Conservation (phyloP, 805 yeast genomes). For the Sugiyamaella smithiae region DNA sequence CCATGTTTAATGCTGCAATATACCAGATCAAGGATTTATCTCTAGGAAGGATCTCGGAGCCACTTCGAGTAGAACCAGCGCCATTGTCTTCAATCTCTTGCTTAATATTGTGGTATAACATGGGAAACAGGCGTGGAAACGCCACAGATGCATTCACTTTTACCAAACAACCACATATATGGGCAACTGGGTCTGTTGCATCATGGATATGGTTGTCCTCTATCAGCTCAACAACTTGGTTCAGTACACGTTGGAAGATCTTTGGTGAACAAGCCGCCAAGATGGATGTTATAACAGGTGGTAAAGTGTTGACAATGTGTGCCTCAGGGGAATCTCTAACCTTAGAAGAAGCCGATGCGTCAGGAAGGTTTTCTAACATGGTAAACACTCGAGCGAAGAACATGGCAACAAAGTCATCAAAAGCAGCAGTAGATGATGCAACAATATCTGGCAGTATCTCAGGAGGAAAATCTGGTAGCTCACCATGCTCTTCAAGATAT, state of each 20-base stretch:
- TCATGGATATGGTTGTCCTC: constrained; percentile 54
- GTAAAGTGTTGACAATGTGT: constrained; percentile 40
- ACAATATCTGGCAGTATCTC: constrained; percentile 55
- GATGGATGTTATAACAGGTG: constrained; percentile 38
- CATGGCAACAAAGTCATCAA: constrained; percentile 54
- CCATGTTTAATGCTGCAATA: constrained; percentile 64
- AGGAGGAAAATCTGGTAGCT: constrained; percentile 35
- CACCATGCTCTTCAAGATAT: constrained; percentile 41
- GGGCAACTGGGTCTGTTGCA: constrained; percentile 64
- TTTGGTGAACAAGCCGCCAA: constrained; percentile 32
- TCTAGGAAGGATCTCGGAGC: constrained; percentile 65
- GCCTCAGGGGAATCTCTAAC: constrained; percentile 43
- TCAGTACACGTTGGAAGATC: constrained; percentile 28
- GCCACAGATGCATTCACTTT: constrained; percentile 55
- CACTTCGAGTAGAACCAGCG: constrained; percentile 71
- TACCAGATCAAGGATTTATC: constrained; percentile 77
- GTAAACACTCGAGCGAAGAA: constrained; percentile 59
- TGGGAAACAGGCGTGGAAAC: constrained; percentile 43
- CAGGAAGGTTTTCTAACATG: constrained; percentile 68
- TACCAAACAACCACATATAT: constrained; percentile 68
- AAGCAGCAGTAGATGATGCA: constrained; percentile 68
- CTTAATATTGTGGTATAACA: constrained; percentile 51
- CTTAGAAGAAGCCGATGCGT: constrained; percentile 48
- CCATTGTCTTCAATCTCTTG: constrained; percentile 71
- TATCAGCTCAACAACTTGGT: constrained; percentile 47